Evolutionary conservation across 352 stramenopile genomes (phyloP).

Genomic region (Pythium guiyangense): DNA sequence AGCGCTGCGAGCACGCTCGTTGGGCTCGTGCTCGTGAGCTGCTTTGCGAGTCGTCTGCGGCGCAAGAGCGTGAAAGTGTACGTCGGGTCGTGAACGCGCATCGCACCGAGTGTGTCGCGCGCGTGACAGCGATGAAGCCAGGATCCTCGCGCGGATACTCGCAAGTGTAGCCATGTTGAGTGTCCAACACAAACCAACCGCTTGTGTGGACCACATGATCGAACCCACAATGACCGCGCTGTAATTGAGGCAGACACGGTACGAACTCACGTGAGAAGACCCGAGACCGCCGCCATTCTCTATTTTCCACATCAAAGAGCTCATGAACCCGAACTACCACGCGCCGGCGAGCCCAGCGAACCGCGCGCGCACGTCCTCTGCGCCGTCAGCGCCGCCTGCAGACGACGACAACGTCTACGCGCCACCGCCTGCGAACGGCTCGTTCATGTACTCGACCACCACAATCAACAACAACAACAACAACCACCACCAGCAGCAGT

Average conservation of each 20-base stretch:
- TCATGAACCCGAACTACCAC: slow-evolving; percentile 7
- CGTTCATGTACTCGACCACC: slow-evolving; percentile 15
- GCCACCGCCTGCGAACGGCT: slow-evolving; percentile 16
- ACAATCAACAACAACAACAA: not conserved
- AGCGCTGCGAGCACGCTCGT: slow-evolving; percentile 24
- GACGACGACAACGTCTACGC: slow-evolving; percentile 26
- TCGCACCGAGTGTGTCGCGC: not conserved
- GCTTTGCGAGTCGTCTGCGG: slow-evolving; percentile 43
- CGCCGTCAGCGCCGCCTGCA: slow-evolving; percentile 32
- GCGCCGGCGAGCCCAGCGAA: slow-evolving; percentile 3
- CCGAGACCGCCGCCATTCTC: not conserved
- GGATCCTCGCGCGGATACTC: not conserved
- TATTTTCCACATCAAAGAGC: not conserved
- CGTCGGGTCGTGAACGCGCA: slow-evolving; percentile 14
- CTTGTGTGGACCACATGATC: no score
- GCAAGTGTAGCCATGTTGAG: not conserved
- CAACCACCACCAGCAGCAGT: slow-evolving; percentile 11
- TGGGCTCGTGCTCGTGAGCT: slow-evolving; percentile 25
- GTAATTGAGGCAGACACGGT: not conserved
- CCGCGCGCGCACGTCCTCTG: slow-evolving; percentile 20
- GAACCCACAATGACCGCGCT: no score
- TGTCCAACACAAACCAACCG: not conserved
- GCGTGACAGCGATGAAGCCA: not conserved
- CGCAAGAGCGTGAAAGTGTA: slow-evolving; percentile 61
- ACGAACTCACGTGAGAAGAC: not conserved